A percentile compares a stretch with the other conserved stretches of the same genome.
phyloP scores from a whole-genome alignment of 805 yeast genomes.

The Candida coleopterorum region DNA sequence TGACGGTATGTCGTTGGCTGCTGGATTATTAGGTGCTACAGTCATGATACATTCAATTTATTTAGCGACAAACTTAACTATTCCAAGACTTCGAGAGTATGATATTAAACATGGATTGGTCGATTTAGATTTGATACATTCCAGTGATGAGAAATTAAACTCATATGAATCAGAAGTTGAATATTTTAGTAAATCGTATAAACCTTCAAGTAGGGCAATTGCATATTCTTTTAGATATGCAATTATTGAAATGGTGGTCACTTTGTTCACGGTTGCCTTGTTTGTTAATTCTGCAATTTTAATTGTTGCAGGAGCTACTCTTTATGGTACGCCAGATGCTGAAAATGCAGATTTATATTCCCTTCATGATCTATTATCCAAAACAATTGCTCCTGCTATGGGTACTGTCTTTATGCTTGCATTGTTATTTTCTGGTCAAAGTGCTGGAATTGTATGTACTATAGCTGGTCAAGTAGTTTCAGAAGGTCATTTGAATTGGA shows the following conservation, averaged over 20 bases:
- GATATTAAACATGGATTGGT: slow-evolving; percentile 36
- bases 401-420: slow-evolving; percentile 87
- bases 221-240: slow-evolving; percentile 68
- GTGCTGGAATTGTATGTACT: slow-evolving; percentile 91
- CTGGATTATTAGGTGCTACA: slow-evolving; percentile 46
- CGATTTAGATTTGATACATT: slow-evolving; percentile 13
- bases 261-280: slow-evolving; percentile 74
- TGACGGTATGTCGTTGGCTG: slow-evolving; percentile 42
- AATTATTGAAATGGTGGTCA: slow-evolving; percentile 61
- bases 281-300: slow-evolving; percentile 84
- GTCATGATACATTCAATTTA: slow-evolving; percentile 50
- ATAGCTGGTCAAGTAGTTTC: slow-evolving; percentile 90
- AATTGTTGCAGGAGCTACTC: slow-evolving; percentile 75
- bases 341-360: slow-evolving; percentile 78
- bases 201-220: slow-evolving; percentile 72
- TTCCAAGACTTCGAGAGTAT: slow-evolving; percentile 43
- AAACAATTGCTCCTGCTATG: slow-evolving; percentile 64
- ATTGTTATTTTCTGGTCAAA: slow-evolving; percentile 76
- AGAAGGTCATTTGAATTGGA: slow-evolving; percentile 88
- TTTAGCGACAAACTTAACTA: slow-evolving; percentile 46
- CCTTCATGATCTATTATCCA: slow-evolving; percentile 60
- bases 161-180: slow-evolving; percentile 18
- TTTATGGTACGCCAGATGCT: slow-evolving; percentile 67
- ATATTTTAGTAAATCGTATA: slow-evolving; percentile 42
- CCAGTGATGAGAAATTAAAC: slow-evolving; percentile 9